Conservation (phyloP, 768 basidiomycete species). For the Tulasnella calospora region DNA sequence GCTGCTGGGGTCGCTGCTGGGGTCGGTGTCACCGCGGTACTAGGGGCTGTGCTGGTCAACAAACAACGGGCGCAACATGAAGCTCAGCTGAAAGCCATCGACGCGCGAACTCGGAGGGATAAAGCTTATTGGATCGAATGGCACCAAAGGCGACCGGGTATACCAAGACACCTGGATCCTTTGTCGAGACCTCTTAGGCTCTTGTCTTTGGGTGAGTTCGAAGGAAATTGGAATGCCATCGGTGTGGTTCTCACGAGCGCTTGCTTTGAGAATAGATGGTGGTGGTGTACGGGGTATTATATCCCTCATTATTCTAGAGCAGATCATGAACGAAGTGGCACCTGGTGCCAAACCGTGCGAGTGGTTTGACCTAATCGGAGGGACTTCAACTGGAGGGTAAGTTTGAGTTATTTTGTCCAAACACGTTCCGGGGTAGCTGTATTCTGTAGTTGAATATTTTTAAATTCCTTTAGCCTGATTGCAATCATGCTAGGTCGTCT, state of each 20-base stretch:
- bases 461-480: neutral
- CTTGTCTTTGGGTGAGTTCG: neutral
- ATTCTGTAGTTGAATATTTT: neutral
- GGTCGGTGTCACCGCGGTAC: neutral
- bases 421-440: neutral
- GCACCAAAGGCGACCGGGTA: neutral
- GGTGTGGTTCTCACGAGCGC: neutral
- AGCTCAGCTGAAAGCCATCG: neutral
- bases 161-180: neutral
- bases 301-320: conserved; percentile 4
- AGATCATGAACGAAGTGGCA: conserved; percentile 6
- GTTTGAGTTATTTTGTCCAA: neutral
- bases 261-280: neutral
- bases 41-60: neutral
- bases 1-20: neutral
- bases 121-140: neutral
- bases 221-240: neutral
- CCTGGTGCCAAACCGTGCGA: conserved; percentile 11
- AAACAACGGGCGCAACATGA: neutral
- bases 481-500: conserved; percentile 15
- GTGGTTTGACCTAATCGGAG: conserved; percentile 8
- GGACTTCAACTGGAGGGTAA: conserved; percentile 17
- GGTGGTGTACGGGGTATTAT: conserved; percentile 7
- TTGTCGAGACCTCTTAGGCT: neutral
- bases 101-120: neutral